phyloP scores from a whole-genome alignment of 345 rosid species.

The Eucalyptus regnans region DNA sequence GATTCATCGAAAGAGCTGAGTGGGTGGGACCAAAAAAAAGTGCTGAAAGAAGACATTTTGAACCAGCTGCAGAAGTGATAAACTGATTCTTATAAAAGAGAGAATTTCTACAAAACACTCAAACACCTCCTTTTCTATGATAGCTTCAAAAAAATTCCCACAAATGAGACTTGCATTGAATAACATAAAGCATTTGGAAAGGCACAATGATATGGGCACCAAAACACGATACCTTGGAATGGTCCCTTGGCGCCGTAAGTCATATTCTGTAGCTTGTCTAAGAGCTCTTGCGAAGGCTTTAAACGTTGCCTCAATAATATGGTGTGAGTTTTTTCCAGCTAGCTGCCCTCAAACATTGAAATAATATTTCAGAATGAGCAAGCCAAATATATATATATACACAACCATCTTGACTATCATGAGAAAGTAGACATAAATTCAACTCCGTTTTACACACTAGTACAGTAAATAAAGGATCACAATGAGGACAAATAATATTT shows the following conservation, averaged over 20 bases:
- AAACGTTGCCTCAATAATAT: slow-evolving; percentile 90
- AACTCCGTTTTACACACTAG: not conserved
- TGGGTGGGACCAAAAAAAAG: not conserved
- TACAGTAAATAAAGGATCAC: not conserved
- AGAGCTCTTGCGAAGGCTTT: slow-evolving; percentile 98
- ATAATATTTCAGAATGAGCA: not conserved
- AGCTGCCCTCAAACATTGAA: slow-evolving; percentile 34
- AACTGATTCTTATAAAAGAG: not conserved
- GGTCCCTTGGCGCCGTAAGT: slow-evolving; percentile 66
- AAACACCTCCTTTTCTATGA: not conserved
- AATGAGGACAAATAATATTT: not conserved
- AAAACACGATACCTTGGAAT: slow-evolving; percentile 58
- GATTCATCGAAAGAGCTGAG: not conserved
- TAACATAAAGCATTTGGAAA: not conserved
- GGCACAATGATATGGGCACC: not conserved
- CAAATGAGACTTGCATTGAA: not conserved
- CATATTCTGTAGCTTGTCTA: slow-evolving; percentile 76
- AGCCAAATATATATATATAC: not conserved
- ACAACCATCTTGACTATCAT: not conserved
- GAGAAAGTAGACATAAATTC: not conserved
- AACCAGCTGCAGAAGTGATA: not conserved
- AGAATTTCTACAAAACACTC: not conserved
- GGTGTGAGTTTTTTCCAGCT: slow-evolving; percentile 89
- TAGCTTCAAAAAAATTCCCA: not conserved
- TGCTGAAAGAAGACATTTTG: not conserved